Evolutionary conservation across 176 grass and related monocot genomes (phyloP), one percentile per base, ranked within the genome.

Genomic region (Lolium perenne): DNA sequence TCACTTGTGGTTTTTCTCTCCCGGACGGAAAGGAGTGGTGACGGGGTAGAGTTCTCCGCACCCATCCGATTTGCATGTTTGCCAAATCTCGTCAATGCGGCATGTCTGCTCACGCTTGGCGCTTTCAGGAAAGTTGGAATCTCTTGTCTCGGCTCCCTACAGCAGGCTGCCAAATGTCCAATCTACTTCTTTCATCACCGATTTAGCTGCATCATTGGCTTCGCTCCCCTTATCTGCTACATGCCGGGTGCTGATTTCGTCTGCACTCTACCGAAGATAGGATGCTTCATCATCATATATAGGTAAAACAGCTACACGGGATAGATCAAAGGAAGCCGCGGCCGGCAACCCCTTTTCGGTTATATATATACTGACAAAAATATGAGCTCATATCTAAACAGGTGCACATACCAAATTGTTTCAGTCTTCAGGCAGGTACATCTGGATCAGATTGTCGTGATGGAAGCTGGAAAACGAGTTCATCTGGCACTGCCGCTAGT

Each of bases 51-150:
- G n/a, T 22, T 21, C 20, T 21, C 56, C 18, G 56, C 9, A 59
- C 1, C 51, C 67, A 6, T 49, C 43, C 32, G 32, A 35, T 35
- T 35, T 35, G 32, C 32, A 35, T 35, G 32, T 35, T 35, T 35
- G 32, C 32, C 32, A 35, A 35, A 35, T 35, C 32, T 35, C 32
- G 32, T 35, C 32, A 35, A 35, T 35, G 32, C 32, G 32, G 32
- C 32, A 35, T 3, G 57, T 68, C 62, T 32, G 13, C 14, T 16
- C 68, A 25, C 53, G 13, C 51, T 84, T 84, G 71, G 71, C 26
- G 62, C 71, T 65, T 84, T 45, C 82, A 45, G 63, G 48, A 84
- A 76, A 84, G 82, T 21, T 76, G 71, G 82, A 84, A 84, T 84
- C 57, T 64, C 5, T 49, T 17, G 25, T 18, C 49, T 75, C 16